These are phyloP conservation scores for Cymodocea nodosa DNA, from an alignment of 116 monocot species.

Conservation along the genomic window DNA sequence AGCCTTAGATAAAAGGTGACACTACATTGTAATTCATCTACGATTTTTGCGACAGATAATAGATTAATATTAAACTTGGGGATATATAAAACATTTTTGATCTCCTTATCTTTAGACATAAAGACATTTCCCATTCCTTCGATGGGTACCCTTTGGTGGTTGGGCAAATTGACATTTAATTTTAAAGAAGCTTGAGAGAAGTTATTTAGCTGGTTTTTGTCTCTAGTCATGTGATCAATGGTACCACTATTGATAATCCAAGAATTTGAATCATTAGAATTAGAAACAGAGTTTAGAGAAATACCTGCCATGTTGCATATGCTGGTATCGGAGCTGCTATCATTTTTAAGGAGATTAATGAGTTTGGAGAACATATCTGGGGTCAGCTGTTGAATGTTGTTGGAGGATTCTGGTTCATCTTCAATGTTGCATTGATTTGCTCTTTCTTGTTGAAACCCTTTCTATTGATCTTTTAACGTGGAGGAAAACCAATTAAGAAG, in stretches of 20 bases:
- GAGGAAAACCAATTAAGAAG: neutral
- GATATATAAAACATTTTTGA: neutral
- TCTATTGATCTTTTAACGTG: neutral
- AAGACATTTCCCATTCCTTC: neutral
- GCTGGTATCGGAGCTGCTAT: neutral
- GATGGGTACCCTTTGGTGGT: neutral
- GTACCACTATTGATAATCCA: neutral
- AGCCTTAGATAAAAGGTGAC: neutral
- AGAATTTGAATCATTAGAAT: neutral
- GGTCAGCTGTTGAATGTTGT: no score
- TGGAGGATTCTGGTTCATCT: neutral
- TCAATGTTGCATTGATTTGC: neutral
- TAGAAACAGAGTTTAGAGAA: neutral
- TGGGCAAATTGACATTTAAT: neutral
- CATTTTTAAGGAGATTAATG: no score
- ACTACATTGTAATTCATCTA: neutral
- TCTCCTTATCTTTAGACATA: neutral
- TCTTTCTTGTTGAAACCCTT: neutral
- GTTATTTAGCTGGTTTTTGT: neutral
- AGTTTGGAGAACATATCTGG: no score
- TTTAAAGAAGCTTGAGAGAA: neutral
- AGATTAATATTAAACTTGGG: neutral
- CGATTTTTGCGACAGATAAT: neutral
- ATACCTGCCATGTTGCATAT: neutral
- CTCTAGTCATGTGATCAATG: neutral